Evolutionary conservation across 129 eudicot genomes (phyloP), one percentile per base, ranked within the genome.

Genomic region (Centaurea solstitialis): DNA sequence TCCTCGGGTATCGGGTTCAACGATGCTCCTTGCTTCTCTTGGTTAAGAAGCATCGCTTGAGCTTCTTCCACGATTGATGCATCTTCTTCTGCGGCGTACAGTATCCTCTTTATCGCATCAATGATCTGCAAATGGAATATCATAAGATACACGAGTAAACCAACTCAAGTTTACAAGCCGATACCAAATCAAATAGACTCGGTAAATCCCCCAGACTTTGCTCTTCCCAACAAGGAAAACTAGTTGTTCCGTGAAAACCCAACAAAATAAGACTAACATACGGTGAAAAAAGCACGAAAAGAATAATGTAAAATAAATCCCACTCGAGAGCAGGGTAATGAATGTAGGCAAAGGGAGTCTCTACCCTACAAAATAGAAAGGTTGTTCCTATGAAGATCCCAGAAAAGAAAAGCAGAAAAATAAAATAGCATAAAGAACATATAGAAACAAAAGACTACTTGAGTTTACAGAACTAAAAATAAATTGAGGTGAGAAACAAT

Each of bases 61-160:
- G 97, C 97, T 85, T 92, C 97, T 68, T 86, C 97, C 78, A 95
- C 83, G 70, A 89, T 92, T 20, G 97, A 85, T 81, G 92, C 88
- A 84, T 89, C 92, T 68, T 92, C 97, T 41, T 94, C 97, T 4
- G 90, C 81, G 75, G 99, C 94, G 77, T 95, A 95, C 66, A 95
- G 73, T 57, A 95, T 92, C 90, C 79, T 92, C 83, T 90, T 80
- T n/a, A 92, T 82, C 50, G 97, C 97, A 64, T 82, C 94, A 81
- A 90, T 85, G 45, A 84, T 88, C 99, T 93, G 86, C 57, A 75
- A 68, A 8, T 37, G 10, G 45, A 47, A 74, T 38, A 37, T 17
- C 5, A 70, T 15, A 70, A 33, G 74, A 33, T 70, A 24, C 74
- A 30, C 33, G 0, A 13, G 1, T 40, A 47, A 72, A 38, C 12